phyloP scores from a whole-genome alignment of 352 stramenopile species.

The Globisporangium irregulare region DNA sequence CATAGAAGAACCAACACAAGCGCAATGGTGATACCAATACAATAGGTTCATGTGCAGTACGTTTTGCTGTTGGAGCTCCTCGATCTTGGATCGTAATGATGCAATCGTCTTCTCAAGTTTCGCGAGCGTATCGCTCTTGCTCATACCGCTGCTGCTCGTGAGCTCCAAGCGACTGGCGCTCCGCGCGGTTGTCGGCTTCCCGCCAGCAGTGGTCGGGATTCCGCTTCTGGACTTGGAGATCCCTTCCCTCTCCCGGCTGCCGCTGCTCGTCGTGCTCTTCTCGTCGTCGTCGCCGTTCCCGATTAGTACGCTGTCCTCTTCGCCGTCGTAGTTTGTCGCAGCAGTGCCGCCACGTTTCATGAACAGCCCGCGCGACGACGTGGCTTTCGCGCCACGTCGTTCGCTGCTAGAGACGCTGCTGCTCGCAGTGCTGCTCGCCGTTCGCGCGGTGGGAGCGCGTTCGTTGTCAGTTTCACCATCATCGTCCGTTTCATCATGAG shows the following conservation, averaged over 20 bases:
- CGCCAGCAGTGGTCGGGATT: neutral
- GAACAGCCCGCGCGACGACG: constrained; percentile 58
- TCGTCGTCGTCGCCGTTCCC: constrained; percentile 44
- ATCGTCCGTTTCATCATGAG: constrained; percentile 6
- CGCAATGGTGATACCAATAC: neutral
- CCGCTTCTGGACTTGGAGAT: constrained; percentile 18
- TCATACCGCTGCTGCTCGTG: constrained; percentile 4
- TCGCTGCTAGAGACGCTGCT: constrained; percentile 1
- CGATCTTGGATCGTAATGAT: constrained; percentile 50
- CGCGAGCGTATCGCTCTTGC: constrained; percentile 21
- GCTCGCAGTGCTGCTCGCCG: neutral
- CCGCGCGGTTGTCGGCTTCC: neutral
- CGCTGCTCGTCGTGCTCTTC: neutral
- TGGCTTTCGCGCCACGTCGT: constrained; percentile 24
- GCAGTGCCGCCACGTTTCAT: constrained; percentile 38
- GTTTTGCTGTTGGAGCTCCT: constrained; percentile 76
- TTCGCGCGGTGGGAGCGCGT: neutral
- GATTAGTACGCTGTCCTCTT: constrained; percentile 72
- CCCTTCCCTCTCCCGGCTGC: neutral
- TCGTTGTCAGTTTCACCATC: constrained; percentile 15
- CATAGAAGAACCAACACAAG: neutral
- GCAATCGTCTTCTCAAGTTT: constrained; percentile 64
- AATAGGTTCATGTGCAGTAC: constrained; percentile 54
- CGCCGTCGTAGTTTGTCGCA: constrained; percentile 24
- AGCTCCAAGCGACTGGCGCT: constrained; percentile 7